Evolutionary conservation across 2,329 filamentous ascomycete species (phyloP).

Genomic region (Arthrobotrys sinensis): DNA sequence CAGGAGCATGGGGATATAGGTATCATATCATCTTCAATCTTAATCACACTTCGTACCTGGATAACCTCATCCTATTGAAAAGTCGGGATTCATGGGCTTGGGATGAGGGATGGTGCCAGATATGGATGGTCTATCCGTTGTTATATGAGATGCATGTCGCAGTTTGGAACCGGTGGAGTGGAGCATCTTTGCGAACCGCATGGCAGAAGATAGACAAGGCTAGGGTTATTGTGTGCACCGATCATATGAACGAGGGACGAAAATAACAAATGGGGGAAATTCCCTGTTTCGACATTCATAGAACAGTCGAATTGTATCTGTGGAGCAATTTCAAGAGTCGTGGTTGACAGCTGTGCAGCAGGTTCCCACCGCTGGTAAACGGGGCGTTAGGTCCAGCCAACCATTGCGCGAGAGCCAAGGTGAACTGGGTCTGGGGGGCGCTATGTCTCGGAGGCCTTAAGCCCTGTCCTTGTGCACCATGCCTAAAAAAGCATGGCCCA

Average conservation of each 20-base stretch:
- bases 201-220: slow-evolving; percentile 31
- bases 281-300: slow-evolving; percentile 19
- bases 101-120: slow-evolving; percentile 30
- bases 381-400: slow-evolving; percentile 50
- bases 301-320: slow-evolving; percentile 15
- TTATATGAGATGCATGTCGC: slow-evolving; percentile 57
- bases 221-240: slow-evolving; percentile 16
- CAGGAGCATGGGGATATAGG: slow-evolving; percentile 23
- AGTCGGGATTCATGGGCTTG: slow-evolving; percentile 37
- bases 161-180: slow-evolving; percentile 53
- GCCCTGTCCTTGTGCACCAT: slow-evolving; percentile 38
- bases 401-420: slow-evolving; percentile 28
- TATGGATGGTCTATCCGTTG: slow-evolving; percentile 58
- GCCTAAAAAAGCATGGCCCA: slow-evolving; percentile 28
- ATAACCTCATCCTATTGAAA: slow-evolving; percentile 39
- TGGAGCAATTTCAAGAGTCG: slow-evolving; percentile 29
- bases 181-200: slow-evolving; percentile 32
- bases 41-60: slow-evolving; percentile 30
- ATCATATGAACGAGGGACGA: slow-evolving; percentile 26
- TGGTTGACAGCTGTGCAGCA: slow-evolving; percentile 38
- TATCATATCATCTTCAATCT: slow-evolving; percentile 35
- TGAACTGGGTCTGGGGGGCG: slow-evolving; percentile 21
- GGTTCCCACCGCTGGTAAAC: slow-evolving; percentile 33
- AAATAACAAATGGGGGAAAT: slow-evolving; percentile 32
- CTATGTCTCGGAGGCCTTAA: slow-evolving; percentile 57